A percentile compares a stretch with the other conserved stretches of the same genome.
Conservation (phyloP, 768 basidiomycete species). For the Chiua virens region DNA sequence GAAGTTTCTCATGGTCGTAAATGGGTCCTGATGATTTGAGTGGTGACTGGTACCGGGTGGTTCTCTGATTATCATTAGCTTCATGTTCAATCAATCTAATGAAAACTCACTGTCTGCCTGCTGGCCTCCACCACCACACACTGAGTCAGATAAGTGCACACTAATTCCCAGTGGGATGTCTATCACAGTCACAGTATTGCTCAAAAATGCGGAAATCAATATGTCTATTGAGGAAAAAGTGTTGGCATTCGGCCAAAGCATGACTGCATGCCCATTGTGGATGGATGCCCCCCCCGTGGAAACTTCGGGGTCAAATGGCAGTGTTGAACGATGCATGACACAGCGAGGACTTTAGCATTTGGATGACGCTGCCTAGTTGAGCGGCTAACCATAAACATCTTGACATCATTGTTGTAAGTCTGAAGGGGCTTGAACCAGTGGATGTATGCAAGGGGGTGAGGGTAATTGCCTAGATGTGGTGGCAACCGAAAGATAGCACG, state of each 20-base stretch:
- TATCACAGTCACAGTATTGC: no score
- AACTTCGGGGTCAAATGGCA: not conserved
- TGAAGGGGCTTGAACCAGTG: not conserved
- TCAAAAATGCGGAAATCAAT: not conserved
- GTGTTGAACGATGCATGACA: not conserved
- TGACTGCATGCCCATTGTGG: not conserved
- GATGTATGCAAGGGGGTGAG: slow-evolving; percentile 21
- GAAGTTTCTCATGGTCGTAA: no score
- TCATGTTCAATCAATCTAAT: no score
- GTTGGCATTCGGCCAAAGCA: not conserved
- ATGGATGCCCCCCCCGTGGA: not conserved
- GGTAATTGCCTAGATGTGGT: not conserved
- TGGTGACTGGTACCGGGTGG: no score
- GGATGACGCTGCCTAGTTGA: not conserved
- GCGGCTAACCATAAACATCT: not conserved
- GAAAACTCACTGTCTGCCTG: no score
- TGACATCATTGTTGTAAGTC: not conserved
- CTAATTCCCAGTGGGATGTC: no score
- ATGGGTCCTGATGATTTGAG: no score
- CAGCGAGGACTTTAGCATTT: not conserved
- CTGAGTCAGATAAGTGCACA: no score
- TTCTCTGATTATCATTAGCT: no score
- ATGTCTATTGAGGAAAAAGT: slow-evolving; percentile 1
- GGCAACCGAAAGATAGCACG: slow-evolving; percentile 28
- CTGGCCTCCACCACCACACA: no score